These are phyloP conservation scores for Arthrobotrys sinensis DNA, from an alignment of 2,329 filamentous ascomycete genomes.

Conservation along the genomic window DNA sequence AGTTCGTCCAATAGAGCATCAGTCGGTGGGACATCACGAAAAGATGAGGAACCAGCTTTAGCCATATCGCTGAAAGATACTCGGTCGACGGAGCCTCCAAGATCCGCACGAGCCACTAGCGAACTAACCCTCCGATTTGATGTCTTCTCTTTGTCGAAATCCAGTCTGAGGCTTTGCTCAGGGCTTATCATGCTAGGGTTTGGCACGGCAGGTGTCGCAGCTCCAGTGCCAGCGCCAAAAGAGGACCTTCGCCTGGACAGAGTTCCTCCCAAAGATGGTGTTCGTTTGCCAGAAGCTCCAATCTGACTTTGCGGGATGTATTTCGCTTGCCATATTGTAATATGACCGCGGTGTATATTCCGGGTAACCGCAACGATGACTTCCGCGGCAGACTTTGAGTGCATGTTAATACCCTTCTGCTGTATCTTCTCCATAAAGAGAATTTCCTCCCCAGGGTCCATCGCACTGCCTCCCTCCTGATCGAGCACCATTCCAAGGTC, in stretches of 20 bases:
- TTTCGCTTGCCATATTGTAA: conserved; percentile 86
- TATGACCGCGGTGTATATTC: conserved; percentile 81
- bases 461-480: conserved; percentile 72
- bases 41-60: conserved; percentile 79
- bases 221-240: conserved; percentile 79
- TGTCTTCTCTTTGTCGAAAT: conserved; percentile 71
- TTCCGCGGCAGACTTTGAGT: conserved; percentile 66
- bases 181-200: conserved; percentile 81
- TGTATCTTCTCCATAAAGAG: conserved; percentile 79
- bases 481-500: conserved; percentile 88
- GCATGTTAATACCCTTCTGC: conserved; percentile 73
- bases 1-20: conserved; percentile 80
- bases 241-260: conserved; percentile 78
- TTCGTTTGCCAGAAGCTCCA: conserved; percentile 70
- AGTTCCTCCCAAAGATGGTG: conserved; percentile 72
- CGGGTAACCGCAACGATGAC: conserved; percentile 84
- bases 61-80: conserved; percentile 83
- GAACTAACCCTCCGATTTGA: conserved; percentile 89
- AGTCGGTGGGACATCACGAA: conserved; percentile 76
- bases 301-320: conserved; percentile 79
- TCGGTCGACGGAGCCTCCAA: conserved; percentile 87
- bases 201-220: conserved; percentile 78
- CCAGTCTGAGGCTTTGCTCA: conserved; percentile 79
- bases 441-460: conserved; percentile 85
- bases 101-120: conserved; percentile 85